Evolutionary conservation across 202 grass and related monocot genomes (phyloP).

Genomic region (Schoenoplectus tabernaemontani): DNA sequence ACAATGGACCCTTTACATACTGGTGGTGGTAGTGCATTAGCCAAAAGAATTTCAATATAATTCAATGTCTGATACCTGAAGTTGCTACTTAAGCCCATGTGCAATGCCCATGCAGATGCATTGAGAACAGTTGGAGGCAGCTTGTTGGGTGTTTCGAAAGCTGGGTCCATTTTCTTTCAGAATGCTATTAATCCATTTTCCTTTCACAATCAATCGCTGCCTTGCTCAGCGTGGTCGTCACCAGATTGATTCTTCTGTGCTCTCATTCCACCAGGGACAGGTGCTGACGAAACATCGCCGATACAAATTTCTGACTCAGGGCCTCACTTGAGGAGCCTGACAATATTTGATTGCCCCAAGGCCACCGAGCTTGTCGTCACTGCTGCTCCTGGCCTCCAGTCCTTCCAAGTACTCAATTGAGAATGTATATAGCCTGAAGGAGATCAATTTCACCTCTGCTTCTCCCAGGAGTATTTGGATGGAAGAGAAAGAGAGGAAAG

Average conservation of each 20-base stretch:
- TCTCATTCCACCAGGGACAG: conserved; percentile 47
- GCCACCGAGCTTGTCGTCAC: conserved; percentile 40
- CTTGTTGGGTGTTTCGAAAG: conserved; percentile 81
- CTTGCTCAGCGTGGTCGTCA: conserved; percentile 35
- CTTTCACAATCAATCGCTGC: background rate
- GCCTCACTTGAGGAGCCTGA: conserved; percentile 48
- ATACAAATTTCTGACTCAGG: conserved; percentile 35
- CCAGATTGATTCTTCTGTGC: conserved; percentile 38
- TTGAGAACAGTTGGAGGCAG: conserved; percentile 77
- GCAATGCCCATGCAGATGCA: conserved; percentile 69
- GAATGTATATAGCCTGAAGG: conserved; percentile 23
- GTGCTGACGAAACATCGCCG: conserved; percentile 39
- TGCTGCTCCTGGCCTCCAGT: conserved; percentile 33
- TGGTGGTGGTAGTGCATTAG: conserved; percentile 32
- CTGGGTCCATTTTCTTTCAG: conserved; percentile 74
- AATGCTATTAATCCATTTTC: conserved; percentile 62
- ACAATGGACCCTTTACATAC: conserved; percentile 70
- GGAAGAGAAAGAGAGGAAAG: no score
- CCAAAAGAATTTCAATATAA: conserved; percentile 66
- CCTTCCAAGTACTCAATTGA: conserved; percentile 29
- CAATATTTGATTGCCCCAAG: conserved; percentile 66
- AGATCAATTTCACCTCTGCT: conserved; percentile 55
- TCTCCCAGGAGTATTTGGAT: no score
- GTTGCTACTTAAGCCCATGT: conserved; percentile 93
- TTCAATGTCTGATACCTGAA: conserved; percentile 89